A percentile compares a stretch with the other conserved stretches of the same genome.
phyloP scores from a whole-genome alignment of 1,284 basidiomycete species.

The Cutaneotrichosporon dermatis region DNA sequence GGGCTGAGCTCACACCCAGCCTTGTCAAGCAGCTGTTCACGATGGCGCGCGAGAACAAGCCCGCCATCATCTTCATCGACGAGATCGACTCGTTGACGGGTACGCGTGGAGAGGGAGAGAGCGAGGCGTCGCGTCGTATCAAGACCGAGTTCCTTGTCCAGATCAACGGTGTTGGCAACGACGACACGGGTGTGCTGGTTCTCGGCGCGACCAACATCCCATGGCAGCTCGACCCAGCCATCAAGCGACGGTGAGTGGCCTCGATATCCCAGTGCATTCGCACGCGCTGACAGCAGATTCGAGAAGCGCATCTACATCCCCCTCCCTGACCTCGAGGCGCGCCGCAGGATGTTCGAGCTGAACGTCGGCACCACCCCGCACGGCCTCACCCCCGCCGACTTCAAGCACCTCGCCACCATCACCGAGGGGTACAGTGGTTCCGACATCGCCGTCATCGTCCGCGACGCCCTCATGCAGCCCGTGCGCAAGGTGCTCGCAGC shows the following conservation, averaged over 20 bases:
- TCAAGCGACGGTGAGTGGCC: constrained; percentile 75
- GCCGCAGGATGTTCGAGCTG: constrained; percentile 92
- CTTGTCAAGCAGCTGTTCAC: constrained; percentile 95
- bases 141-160: constrained; percentile 93
- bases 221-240: constrained; percentile 94
- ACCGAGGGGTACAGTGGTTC: constrained; percentile 96
- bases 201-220: constrained; percentile 98
- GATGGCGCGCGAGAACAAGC: constrained; percentile 93
- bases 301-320: constrained; percentile 99
- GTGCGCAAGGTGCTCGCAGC: constrained; percentile 93
- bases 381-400: constrained; percentile 73
- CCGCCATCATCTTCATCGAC: constrained; percentile 97
- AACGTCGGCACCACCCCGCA: constrained; percentile 93
- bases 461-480: constrained; percentile 98
- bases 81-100: constrained; percentile 96
- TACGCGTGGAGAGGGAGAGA: constrained; percentile 91
- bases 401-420: constrained; percentile 70
- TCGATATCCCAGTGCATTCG: not conserved
- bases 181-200: constrained; percentile 94
- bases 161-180: constrained; percentile 98
- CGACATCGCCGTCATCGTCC: constrained; percentile 90
- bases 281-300: constrained; percentile 56
- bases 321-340: constrained; percentile 87
- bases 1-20: constrained; percentile 50
- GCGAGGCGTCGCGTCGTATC: constrained; percentile 90